Evolutionary conservation across 2,329 filamentous ascomycete genomes (phyloP).

Genomic region (Davidsoniella virescens): DNA sequence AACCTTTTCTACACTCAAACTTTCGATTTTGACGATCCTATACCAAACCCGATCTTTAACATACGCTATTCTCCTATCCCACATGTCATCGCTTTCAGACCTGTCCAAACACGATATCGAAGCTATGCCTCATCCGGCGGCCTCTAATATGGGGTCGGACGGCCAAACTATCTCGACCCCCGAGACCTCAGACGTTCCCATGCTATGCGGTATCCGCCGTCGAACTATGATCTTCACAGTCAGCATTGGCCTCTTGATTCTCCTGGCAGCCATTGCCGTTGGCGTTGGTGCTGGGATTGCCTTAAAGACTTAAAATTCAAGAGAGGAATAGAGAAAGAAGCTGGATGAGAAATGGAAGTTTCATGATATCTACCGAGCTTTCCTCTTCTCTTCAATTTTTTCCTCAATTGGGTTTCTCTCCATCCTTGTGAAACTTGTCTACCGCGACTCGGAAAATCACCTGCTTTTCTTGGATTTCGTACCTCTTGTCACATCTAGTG

Average conservation of each 20-base stretch:
- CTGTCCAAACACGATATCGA: constrained; percentile 6
- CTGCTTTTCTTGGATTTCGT: too few relatives aligned
- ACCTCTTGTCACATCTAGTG: too few relatives aligned
- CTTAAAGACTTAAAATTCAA: constrained; percentile 11
- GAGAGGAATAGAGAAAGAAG: too few relatives aligned
- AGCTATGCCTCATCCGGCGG: constrained; percentile 4
- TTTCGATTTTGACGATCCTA: too few relatives aligned
- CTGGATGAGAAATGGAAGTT: too few relatives aligned
- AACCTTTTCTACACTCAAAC: background rate
- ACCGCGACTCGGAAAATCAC: too few relatives aligned
- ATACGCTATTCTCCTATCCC: background rate
- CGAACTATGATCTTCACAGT: constrained; percentile 16
- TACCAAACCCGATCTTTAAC: background rate
- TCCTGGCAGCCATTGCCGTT: constrained; percentile 15
- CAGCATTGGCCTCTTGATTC: constrained; percentile 13
- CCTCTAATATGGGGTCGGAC: background rate
- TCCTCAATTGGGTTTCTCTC: background rate
- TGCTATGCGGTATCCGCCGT: constrained; percentile 16
- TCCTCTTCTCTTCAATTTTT: background rate
- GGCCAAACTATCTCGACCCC: background rate
- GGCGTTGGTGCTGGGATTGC: constrained; percentile 16
- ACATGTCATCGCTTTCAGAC: constrained; percentile 7
- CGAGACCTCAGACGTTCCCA: constrained; percentile 8
- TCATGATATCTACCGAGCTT: background rate
- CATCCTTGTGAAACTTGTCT: too few relatives aligned